phyloP scores from a whole-genome alignment of 108 stramenopile genomes.

The Nannochloropsis gaditana region DNA sequence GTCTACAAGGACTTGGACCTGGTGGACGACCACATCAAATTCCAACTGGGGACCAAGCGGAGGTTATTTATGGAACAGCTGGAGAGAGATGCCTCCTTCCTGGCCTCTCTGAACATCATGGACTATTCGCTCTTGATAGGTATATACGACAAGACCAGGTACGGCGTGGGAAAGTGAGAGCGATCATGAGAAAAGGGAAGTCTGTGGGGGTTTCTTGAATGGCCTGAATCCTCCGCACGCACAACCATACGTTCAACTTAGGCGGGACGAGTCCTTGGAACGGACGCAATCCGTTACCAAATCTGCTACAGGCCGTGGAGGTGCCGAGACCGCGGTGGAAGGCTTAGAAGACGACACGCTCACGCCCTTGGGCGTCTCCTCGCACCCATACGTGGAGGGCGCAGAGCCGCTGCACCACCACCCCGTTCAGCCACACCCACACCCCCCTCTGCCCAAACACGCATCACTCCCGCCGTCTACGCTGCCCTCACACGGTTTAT shows the following conservation, averaged over 20 bases:
- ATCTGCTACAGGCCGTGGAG: neutral
- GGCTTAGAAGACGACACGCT: neutral
- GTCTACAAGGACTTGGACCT: constrained; percentile 55
- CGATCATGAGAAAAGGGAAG: neutral
- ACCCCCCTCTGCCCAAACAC: too few species aligned
- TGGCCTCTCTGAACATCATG: constrained; percentile 55
- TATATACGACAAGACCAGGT: constrained; percentile 27
- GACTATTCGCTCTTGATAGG: constrained; percentile 52
- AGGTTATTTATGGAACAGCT: constrained; percentile 41
- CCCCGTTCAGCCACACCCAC: neutral
- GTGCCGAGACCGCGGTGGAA: neutral
- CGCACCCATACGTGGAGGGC: constrained; percentile 1
- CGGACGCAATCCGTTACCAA: neutral
- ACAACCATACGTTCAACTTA: neutral
- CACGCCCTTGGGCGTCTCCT: neutral
- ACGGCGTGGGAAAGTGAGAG: neutral
- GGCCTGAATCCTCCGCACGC: too few species aligned
- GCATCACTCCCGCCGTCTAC: neutral
- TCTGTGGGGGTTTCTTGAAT: neutral
- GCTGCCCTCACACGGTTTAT: neutral
- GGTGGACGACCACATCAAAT: constrained; percentile 30
- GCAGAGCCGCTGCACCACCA: neutral
- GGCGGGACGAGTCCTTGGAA: neutral
- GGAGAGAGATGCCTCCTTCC: constrained; percentile 33
- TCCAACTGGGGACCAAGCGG: constrained; percentile 44